A percentile compares a stretch with the other conserved stretches of the same genome.
Evolutionary conservation across 2,329 filamentous ascomycete genomes (phyloP).

Genomic region (Nemania sp.): DNA sequence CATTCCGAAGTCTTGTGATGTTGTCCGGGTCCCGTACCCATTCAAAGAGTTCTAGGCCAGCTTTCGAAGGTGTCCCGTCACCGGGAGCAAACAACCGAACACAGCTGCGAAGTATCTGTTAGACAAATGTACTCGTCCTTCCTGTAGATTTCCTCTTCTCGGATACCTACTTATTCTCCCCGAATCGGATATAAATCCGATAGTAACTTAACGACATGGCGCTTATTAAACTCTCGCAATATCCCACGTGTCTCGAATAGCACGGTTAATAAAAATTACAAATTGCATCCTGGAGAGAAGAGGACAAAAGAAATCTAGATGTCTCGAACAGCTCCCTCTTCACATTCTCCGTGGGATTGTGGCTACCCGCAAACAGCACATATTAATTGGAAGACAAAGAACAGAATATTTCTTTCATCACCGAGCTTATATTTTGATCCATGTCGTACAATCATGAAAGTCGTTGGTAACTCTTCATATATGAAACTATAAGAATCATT

Average conservation of each 20-base stretch:
- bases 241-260: neutral
- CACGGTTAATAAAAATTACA: neutral
- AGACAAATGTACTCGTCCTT: neutral
- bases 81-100: slow-evolving; percentile 34
- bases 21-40: slow-evolving; percentile 36
- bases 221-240: neutral
- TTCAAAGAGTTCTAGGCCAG: slow-evolving; percentile 35
- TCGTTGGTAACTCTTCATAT: no score
- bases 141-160: neutral
- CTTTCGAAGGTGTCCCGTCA: slow-evolving; percentile 7
- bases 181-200: slow-evolving; percentile 38
- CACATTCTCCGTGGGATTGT: neutral
- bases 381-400: slow-evolving; percentile 14
- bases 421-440: neutral
- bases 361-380: slow-evolving; percentile 19
- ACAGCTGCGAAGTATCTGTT: slow-evolving; percentile 26
- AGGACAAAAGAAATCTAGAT: neutral
- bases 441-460: no score
- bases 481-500: no score
- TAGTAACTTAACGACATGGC: slow-evolving; percentile 21
- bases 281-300: neutral
- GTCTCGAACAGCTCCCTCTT: neutral
- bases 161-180: slow-evolving; percentile 26
- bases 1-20: slow-evolving; percentile 31
- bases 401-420: neutral